Percentiles rank a stretch among this genome's conserved stretches.
Conservation (phyloP, 2,329 filamentous ascomycete genomes). For the Huntiella bhutanensis region DNA sequence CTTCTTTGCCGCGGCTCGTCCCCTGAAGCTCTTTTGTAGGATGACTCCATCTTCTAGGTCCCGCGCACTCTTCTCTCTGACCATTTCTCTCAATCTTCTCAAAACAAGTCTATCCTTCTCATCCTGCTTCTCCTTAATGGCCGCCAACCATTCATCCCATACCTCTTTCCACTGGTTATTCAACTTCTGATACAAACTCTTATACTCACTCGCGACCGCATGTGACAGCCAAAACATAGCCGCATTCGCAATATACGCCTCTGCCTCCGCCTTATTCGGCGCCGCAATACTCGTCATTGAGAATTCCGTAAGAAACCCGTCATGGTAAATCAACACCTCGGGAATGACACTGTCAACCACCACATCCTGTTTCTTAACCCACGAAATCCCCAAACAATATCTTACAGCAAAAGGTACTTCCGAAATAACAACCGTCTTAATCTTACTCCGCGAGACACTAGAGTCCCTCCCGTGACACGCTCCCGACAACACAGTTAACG, state of each 20-base stretch:
- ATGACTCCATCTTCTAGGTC: constrained; percentile 59
- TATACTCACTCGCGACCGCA: constrained; percentile 66
- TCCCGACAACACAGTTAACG: constrained; percentile 63
- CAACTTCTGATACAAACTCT: constrained; percentile 51
- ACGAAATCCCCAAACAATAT: constrained; percentile 54
- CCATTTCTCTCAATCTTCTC: constrained; percentile 46
- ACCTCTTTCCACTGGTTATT: constrained; percentile 69
- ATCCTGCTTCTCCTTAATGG: constrained; percentile 52
- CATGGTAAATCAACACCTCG: constrained; percentile 20
- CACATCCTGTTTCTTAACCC: constrained; percentile 54
- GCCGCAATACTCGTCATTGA: constrained; percentile 61
- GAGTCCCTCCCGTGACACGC: constrained; percentile 70
- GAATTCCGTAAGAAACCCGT: constrained; percentile 34
- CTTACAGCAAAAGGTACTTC: constrained; percentile 56
- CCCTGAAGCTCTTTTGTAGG: constrained; percentile 56
- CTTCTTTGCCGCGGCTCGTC: constrained; percentile 29
- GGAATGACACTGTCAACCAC: constrained; percentile 24
- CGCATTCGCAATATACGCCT: constrained; percentile 65
- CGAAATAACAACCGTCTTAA: constrained; percentile 53
- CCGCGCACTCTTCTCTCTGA: constrained; percentile 49
- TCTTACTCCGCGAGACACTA: constrained; percentile 29
- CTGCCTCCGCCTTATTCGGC: constrained; percentile 61
- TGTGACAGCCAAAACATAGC: constrained; percentile 69
- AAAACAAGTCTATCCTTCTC: constrained; percentile 49
- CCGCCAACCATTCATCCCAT: constrained; percentile 58